Conservation (phyloP, 1,139 yeast genomes). For the Lodderomyces oxycetoniae region DNA sequence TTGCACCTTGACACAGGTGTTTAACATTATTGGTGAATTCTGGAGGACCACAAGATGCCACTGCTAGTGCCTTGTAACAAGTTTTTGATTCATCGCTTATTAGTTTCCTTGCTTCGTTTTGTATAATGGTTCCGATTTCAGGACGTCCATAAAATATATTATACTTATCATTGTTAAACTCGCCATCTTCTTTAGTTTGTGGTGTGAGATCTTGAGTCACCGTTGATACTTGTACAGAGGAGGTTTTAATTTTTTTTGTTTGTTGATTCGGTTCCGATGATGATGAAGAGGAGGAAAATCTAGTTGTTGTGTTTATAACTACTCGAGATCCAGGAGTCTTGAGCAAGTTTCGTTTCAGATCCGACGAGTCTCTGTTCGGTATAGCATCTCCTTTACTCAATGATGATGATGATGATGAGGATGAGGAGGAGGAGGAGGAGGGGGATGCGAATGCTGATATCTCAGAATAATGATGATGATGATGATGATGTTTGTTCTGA, state of each 20-base stretch:
- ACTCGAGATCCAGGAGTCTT: not conserved
- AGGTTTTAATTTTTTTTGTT: conserved; percentile 1
- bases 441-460: not conserved
- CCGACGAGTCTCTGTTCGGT: too few species aligned
- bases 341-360: not conserved
- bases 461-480: too few species aligned
- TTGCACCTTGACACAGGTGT: conserved; percentile 24
- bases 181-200: not conserved
- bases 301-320: not conserved
- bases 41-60: conserved; percentile 37
- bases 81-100: not conserved
- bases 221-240: conserved; percentile 1
- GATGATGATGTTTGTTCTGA: not conserved
- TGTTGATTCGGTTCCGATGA: not conserved
- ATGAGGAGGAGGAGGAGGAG: not conserved
- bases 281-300: not conserved
- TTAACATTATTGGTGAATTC: conserved; percentile 24
- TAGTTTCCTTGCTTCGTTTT: conserved; percentile 5
- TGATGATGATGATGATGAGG: not conserved
- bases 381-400: too few species aligned
- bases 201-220: not conserved
- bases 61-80: conserved; percentile 26
- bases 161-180: conserved; percentile 2
- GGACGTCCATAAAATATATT: conserved; percentile 13
- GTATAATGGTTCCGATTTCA: conserved; percentile 9